A percentile compares a stretch with the other conserved stretches of the same genome.
Conservation (phyloP, 441 rosid species). For the Erodium moschatum region DNA sequence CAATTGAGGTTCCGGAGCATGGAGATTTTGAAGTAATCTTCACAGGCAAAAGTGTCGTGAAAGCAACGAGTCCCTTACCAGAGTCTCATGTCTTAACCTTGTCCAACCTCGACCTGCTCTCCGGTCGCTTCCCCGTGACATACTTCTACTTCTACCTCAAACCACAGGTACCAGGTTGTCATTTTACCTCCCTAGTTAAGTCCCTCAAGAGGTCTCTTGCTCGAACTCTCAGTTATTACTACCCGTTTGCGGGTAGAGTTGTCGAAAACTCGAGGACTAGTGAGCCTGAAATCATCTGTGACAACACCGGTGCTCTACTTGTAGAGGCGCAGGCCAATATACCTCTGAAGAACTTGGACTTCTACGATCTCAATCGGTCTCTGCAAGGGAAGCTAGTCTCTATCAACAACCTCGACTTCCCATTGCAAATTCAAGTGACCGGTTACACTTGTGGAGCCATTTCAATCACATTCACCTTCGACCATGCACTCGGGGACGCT, state of each 20-base stretch:
- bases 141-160: conserved; percentile 60
- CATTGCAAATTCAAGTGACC: conserved; percentile 54
- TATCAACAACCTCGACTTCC: conserved; percentile 32
- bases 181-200: conserved; percentile 26
- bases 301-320: conserved; percentile 56
- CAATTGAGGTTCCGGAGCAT: conserved; percentile 11
- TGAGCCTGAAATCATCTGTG: conserved; percentile 60
- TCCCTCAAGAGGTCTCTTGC: conserved; percentile 49
- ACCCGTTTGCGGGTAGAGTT: conserved; percentile 71
- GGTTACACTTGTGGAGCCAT: conserved; percentile 51
- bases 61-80: conserved; percentile 28
- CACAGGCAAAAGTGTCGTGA: conserved; percentile 34
- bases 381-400: conserved; percentile 48
- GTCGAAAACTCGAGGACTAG: conserved; percentile 30
- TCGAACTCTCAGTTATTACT: conserved; percentile 38
- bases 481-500: conserved; percentile 83
- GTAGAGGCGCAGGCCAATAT: conserved; percentile 43
- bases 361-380: conserved; percentile 40
- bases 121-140: conserved; percentile 72
- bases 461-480: conserved; percentile 62
- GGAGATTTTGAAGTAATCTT: conserved; percentile 34
- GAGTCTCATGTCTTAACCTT: conserved; percentile 33
- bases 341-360: conserved; percentile 42
- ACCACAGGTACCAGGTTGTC: conserved; percentile 11
- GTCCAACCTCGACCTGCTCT: conserved; percentile 81